phyloP scores from a whole-genome alignment of 306 rosid species.

The Myrica gale region DNA sequence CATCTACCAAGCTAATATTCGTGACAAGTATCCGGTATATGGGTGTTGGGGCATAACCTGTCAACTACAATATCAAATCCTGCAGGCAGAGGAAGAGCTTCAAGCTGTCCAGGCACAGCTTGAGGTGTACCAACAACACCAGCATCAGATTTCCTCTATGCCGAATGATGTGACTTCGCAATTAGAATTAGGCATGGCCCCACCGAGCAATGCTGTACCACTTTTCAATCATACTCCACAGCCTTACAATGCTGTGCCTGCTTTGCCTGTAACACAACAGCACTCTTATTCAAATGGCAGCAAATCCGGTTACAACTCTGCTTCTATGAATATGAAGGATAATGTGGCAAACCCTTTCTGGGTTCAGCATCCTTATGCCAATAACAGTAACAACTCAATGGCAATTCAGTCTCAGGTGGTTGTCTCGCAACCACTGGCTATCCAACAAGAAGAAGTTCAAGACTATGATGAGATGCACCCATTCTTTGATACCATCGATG shows the following conservation, averaged over 20 bases:
- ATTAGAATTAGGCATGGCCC: conserved; percentile 61
- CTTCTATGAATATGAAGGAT: conserved; percentile 47
- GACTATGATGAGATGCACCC: conserved; percentile 67
- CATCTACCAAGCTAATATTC: conserved; percentile 52
- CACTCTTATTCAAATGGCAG: conserved; percentile 48
- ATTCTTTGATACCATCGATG: conserved; percentile 59
- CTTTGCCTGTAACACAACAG: conserved; percentile 45
- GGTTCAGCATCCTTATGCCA: conserved; percentile 38
- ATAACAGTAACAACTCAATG: conserved; percentile 29
- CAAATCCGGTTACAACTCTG: conserved; percentile 35
- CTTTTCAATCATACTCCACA: conserved; percentile 42
- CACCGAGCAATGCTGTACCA: conserved; percentile 33
- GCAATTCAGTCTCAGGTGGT: conserved; percentile 37
- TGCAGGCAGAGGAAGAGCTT: conserved; percentile 54
- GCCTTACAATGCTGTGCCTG: conserved; percentile 24
- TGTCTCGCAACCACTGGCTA: conserved; percentile 38
- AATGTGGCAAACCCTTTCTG: conserved; percentile 37
- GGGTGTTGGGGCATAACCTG: conserved; percentile 61
- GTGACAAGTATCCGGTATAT: conserved; percentile 56
- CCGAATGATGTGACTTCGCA: conserved; percentile 50
- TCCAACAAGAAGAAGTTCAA: conserved; percentile 46
- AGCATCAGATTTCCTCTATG: conserved; percentile 26
- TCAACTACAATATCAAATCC: conserved; percentile 46
- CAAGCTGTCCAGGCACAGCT: conserved; percentile 52
- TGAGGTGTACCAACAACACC: conserved; percentile 53